A percentile compares a stretch with the other conserved stretches of the same genome.
Conservation (phyloP, 2,329 filamentous ascomycete species). For the Pseudonectria buxi region DNA sequence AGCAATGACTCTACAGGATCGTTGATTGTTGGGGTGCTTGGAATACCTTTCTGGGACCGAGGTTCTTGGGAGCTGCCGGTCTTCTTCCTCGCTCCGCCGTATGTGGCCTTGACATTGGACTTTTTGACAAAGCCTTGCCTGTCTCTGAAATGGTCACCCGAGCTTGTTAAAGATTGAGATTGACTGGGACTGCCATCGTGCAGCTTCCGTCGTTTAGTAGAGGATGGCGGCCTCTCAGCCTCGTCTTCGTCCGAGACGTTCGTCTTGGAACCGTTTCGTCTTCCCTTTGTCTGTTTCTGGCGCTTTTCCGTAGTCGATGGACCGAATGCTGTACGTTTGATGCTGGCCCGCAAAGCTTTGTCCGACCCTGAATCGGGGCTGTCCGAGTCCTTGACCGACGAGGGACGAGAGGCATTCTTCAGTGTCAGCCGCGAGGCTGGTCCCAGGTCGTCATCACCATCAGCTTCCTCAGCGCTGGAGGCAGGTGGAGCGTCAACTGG, state of each 20-base stretch:
- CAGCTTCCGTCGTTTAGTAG: conserved; percentile 13
- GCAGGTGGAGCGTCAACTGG: conserved; percentile 20
- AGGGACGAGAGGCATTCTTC: neutral
- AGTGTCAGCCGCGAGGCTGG: conserved; percentile 1
- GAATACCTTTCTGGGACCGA: conserved; percentile 13
- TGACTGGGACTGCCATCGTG: neutral
- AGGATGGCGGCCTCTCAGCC: conserved; percentile 1
- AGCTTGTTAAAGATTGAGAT: conserved; percentile 6
- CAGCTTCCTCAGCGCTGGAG: conserved; percentile 23
- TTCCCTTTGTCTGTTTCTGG: conserved; percentile 3
- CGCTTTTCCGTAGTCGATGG: conserved; percentile 1
- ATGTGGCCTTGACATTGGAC: conserved; percentile 16
- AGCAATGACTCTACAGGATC: neutral
- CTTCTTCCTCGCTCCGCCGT: conserved; percentile 14
- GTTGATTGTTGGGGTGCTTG: neutral
- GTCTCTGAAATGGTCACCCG: conserved; percentile 17
- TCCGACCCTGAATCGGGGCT: conserved; percentile 23
- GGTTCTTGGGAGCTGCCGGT: conserved; percentile 16
- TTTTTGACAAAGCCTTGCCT: conserved; percentile 18
- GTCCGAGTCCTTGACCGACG: conserved; percentile 1
- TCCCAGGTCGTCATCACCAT: conserved; percentile 1
- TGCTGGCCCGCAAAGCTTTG: conserved; percentile 20
- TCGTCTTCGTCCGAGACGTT: neutral
- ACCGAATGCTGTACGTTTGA: conserved; percentile 28
- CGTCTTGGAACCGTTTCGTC: conserved; percentile 1